Evolutionary conservation across 2,329 filamentous ascomycete species (phyloP), one percentile per base, ranked within the genome.

Genomic region (Exophiala sp.): DNA sequence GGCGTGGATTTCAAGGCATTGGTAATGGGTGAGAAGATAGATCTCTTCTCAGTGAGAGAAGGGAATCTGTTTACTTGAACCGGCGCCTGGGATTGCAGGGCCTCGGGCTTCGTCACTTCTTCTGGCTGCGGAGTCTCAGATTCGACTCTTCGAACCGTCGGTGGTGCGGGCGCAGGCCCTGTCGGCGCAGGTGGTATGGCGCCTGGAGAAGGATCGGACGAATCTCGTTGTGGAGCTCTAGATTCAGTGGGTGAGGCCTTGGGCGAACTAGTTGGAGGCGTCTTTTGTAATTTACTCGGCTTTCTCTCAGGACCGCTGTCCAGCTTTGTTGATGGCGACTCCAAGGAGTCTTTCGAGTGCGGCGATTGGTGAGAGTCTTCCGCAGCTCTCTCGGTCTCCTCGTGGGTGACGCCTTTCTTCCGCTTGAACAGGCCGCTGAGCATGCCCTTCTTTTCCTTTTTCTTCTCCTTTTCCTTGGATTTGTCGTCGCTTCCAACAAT

Each of bases 361-460:
- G 70, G 65, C 48, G 69, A 69, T 11, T 67, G 64, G 41, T 75
- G 73, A 9, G 70, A 66, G 50, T 86, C 82, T 65, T 80, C 74
- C 1, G 81, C 83, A 37, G 75, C 70, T 65, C 83, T 85, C 57
- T 82, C 81, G 44, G 50, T 44, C 11, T 69, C 74, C 30, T 79
- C 76, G 30, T 63, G 55, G 5, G 71, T 67, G 40, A 70, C 66
- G 47, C 78, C 60, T 60, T 75, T 78, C 61, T 82, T 83, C 51
- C 80, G 73, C 60, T 83, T 83, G 70, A 83, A 83, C 5, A 83
- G 68, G 3, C 82, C 83, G 61, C 82, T 84, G 40, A 88, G 77
- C 79, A 86, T 86, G 42, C 82, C 81, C 64, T 88, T 85, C 70
- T 84, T 85, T 53, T 78, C 78, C 60, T 82, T 89, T 66, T 81